Evolutionary conservation across 371 early-diverging fungal genomes (phyloP).

Genomic region (Coemansia sp.): DNA sequence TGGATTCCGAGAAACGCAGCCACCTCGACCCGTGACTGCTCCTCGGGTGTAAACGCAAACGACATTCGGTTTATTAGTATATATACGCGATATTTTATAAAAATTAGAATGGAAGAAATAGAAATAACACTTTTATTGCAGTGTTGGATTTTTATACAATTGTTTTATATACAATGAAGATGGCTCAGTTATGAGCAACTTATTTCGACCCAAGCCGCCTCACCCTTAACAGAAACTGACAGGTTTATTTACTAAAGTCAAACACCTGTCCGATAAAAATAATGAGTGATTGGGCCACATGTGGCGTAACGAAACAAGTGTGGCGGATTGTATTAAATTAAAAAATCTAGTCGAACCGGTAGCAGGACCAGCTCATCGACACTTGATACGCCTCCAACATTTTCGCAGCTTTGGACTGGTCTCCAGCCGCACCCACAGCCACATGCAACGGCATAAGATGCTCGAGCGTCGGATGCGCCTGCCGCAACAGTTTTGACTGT

Average conservation of each 20-base stretch:
- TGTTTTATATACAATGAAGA: too few relatives aligned
- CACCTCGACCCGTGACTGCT: constrained; percentile 21
- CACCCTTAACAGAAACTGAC: too few relatives aligned
- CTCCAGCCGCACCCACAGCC: constrained; percentile 53
- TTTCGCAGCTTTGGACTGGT: constrained; percentile 19
- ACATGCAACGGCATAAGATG: constrained; percentile 55
- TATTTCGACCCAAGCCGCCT: too few relatives aligned
- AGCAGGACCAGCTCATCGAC: constrained; percentile 46
- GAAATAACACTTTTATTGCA: not conserved
- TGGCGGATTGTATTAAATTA: too few relatives aligned
- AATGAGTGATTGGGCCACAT: too few relatives aligned
- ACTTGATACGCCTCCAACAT: constrained; percentile 47
- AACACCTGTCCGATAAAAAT: not conserved
- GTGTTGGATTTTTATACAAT: too few relatives aligned
- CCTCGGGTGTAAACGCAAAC: constrained; percentile 25
- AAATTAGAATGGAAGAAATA: not conserved
- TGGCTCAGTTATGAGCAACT: too few relatives aligned
- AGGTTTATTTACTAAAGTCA: too few relatives aligned
- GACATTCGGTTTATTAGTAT: constrained; percentile 9
- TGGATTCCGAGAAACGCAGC: constrained; percentile 29
- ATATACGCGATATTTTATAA: not conserved
- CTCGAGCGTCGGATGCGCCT: constrained; percentile 54
- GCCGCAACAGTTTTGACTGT: constrained; percentile 29
- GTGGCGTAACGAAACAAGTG: too few relatives aligned
- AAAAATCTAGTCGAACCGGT: constrained; percentile 1